Conservation (phyloP, 2,329 filamentous ascomycete species). For the Lachnellula arida region DNA sequence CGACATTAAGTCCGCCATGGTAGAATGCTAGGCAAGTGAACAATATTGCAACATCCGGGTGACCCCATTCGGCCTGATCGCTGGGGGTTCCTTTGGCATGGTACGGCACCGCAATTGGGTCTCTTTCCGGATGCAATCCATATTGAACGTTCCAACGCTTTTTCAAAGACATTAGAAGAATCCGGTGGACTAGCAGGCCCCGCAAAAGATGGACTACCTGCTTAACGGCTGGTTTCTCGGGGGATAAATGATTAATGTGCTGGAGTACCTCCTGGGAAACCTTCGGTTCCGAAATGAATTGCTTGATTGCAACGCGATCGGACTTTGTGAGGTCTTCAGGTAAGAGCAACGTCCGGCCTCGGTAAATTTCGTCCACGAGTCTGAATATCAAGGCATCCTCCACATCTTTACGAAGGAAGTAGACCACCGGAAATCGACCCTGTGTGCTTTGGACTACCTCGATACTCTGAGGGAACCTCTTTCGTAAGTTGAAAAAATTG, state of each 20-base stretch:
- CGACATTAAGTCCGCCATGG: constrained; percentile 49
- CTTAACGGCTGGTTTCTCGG: constrained; percentile 30
- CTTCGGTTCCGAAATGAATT: constrained; percentile 26
- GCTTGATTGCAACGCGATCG: constrained; percentile 28
- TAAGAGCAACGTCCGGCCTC: constrained; percentile 24
- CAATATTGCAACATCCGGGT: constrained; percentile 61
- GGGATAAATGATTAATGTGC: constrained; percentile 27
- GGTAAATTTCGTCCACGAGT: constrained; percentile 34
- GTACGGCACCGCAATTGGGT: constrained; percentile 62
- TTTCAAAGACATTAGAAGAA: constrained; percentile 45
- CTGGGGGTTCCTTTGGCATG: constrained; percentile 61
- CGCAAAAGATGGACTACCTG: constrained; percentile 51
- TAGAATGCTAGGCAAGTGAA: constrained; percentile 66
- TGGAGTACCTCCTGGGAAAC: constrained; percentile 21
- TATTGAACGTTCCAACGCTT: constrained; percentile 60
- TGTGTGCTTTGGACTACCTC: constrained; percentile 36
- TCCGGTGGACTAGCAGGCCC: constrained; percentile 55
- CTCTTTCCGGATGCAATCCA: constrained; percentile 48
- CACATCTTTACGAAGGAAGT: constrained; percentile 40
- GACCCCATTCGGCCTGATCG: constrained; percentile 60
- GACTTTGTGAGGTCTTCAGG: constrained; percentile 10
- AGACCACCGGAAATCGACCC: constrained; percentile 42
- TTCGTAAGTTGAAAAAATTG: constrained; percentile 33
- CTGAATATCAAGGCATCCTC: constrained; percentile 32
- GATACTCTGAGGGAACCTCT: constrained; percentile 37